Conservation (phyloP, 2,329 filamentous ascomycete species). For the Chaetomiaceae sp. region DNA sequence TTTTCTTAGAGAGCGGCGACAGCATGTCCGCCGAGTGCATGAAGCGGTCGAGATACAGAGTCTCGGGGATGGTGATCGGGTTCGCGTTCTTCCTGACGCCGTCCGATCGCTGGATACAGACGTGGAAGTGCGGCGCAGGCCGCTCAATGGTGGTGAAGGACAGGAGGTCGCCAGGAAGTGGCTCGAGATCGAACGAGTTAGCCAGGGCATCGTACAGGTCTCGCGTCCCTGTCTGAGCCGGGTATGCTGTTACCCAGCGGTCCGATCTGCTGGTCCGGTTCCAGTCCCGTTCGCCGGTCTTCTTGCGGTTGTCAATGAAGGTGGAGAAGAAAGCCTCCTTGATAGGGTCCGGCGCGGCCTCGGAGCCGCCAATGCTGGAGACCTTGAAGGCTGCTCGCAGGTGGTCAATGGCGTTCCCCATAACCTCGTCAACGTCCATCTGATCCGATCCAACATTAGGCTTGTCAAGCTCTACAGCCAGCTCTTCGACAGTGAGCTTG, state of each 20-base stretch:
- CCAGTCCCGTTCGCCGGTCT: slow-evolving; percentile 41
- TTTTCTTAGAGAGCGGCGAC: slow-evolving; percentile 56
- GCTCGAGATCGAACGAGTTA: slow-evolving; percentile 75
- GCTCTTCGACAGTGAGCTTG: slow-evolving; percentile 24
- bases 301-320: slow-evolving; percentile 55
- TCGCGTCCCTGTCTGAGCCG: slow-evolving; percentile 43
- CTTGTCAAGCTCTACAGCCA: slow-evolving; percentile 24
- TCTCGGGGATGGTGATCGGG: slow-evolving; percentile 72
- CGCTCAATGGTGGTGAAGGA: slow-evolving; percentile 66
- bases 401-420: slow-evolving; percentile 85
- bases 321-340: slow-evolving; percentile 65
- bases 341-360: slow-evolving; percentile 59
- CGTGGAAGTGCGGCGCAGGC: slow-evolving; percentile 81
- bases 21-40: slow-evolving; percentile 62
- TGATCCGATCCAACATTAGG: slow-evolving; percentile 52
- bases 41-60: slow-evolving; percentile 83
- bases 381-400: slow-evolving; percentile 83
- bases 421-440: slow-evolving; percentile 94
- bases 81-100: slow-evolving; percentile 72
- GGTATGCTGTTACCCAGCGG: slow-evolving; percentile 57
- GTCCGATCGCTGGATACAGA: slow-evolving; percentile 80
- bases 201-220: slow-evolving; percentile 83
- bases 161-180: slow-evolving; percentile 61
- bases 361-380: slow-evolving; percentile 38
- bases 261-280: slow-evolving; percentile 54